These are phyloP conservation scores for Diaporthe aspalathi DNA, from an alignment of 2,329 filamentous ascomycete species.

Conservation along the genomic window DNA sequence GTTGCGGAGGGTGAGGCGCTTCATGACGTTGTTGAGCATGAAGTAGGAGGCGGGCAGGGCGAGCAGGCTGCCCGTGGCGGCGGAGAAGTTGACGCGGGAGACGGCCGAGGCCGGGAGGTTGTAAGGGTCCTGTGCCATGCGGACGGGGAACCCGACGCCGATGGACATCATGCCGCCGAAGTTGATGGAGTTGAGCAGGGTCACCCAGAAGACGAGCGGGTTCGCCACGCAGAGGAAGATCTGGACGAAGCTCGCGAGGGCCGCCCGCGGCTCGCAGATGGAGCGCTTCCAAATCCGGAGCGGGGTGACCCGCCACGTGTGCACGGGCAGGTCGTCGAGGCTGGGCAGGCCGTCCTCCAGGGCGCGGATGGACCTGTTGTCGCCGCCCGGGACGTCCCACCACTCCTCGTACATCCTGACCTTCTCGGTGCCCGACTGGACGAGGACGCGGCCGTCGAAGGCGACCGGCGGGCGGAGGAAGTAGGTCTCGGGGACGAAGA, in stretches of 20 bases:
- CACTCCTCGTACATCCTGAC: conserved; percentile 51
- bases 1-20: conserved; percentile 42
- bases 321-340: conserved; percentile 17
- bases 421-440: conserved; percentile 53
- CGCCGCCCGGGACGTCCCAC: conserved; percentile 43
- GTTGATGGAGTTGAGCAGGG: conserved; percentile 44
- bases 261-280: conserved; percentile 38
- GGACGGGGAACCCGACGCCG: conserved; percentile 40
- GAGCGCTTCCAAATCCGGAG: conserved; percentile 32
- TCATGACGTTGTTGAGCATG: conserved; percentile 41
- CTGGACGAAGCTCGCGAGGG: conserved; percentile 41
- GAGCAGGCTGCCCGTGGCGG: conserved; percentile 39
- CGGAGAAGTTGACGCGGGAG: conserved; percentile 39
- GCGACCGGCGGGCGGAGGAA: conserved; percentile 55
- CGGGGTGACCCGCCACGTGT: conserved; percentile 32
- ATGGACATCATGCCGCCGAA: conserved; percentile 44
- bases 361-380: conserved; percentile 1
- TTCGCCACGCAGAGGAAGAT: conserved; percentile 44
- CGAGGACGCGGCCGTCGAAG: conserved; percentile 53
- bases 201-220: conserved; percentile 46
- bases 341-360: conserved; percentile 34
- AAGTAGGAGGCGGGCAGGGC: conserved; percentile 38
- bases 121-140: conserved; percentile 41
- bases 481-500: conserved; percentile 53
- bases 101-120: conserved; percentile 31